Evolutionary conservation across 2,329 filamentous ascomycete genomes (phyloP).

Genomic region (Ceratocystis albifundus): DNA sequence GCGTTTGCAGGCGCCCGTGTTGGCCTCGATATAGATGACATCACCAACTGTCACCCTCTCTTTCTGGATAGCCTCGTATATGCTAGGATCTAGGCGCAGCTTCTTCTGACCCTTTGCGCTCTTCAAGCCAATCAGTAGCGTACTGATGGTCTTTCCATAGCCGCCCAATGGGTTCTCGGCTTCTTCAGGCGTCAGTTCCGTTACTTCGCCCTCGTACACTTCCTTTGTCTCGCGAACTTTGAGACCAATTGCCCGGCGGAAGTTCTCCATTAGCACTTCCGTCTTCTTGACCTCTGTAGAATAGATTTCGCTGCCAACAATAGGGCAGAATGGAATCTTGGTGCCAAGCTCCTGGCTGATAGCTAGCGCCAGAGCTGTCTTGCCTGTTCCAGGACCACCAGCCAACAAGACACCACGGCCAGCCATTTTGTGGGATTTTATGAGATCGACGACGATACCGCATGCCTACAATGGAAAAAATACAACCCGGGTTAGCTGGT

Average conservation of each 20-base stretch:
- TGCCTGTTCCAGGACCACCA: slow-evolving; percentile 89
- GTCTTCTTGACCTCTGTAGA: slow-evolving; percentile 99
- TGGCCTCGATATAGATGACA: slow-evolving; percentile 98
- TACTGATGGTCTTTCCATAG: slow-evolving; percentile 95
- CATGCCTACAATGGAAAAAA: slow-evolving; percentile 55
- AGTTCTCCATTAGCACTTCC: slow-evolving; percentile 98
- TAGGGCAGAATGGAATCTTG: slow-evolving; percentile 96
- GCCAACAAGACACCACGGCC: slow-evolving; percentile 86
- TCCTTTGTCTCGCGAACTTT: slow-evolving; percentile 98
- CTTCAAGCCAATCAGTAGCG: slow-evolving; percentile 86
- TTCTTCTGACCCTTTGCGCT: slow-evolving; percentile 97
- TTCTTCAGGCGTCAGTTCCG: slow-evolving; percentile 93
- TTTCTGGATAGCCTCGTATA: slow-evolving; percentile 98
- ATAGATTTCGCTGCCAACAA: slow-evolving; percentile 96
- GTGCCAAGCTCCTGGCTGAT: slow-evolving; percentile 95
- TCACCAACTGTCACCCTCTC: slow-evolving; percentile 92
- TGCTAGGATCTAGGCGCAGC: slow-evolving; percentile 87
- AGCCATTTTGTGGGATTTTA: slow-evolving; percentile 94
- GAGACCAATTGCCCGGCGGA: slow-evolving; percentile 86
- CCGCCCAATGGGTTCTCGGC: slow-evolving; percentile 93
- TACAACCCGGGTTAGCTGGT: not conserved
- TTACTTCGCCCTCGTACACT: slow-evolving; percentile 97
- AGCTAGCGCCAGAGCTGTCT: slow-evolving; percentile 88
- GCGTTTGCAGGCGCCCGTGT: slow-evolving; percentile 94
- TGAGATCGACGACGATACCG: slow-evolving; percentile 89